Percentiles rank a stretch among this genome's conserved stretches.
Conservation (phyloP, 202 grass and related monocot genomes). For the Setaria viridis region DNA sequence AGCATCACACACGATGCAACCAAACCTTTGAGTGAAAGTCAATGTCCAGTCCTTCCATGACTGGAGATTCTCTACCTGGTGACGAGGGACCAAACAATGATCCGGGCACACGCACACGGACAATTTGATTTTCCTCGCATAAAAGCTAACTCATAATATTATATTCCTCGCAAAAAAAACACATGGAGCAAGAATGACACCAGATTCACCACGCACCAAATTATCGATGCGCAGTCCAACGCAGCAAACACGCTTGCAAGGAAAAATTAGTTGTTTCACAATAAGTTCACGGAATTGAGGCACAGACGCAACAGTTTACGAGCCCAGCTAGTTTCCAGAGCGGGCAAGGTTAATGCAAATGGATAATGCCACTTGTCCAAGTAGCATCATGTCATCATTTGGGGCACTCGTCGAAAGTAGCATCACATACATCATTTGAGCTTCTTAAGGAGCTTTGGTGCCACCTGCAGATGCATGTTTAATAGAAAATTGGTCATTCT, state of each 20-base stretch:
- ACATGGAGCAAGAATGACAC: background rate
- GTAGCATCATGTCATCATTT: too few relatives aligned
- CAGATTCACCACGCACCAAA: background rate
- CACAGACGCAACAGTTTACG: background rate
- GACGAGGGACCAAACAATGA: background rate
- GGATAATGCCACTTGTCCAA: background rate
- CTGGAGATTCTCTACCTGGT: background rate
- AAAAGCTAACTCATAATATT: background rate
- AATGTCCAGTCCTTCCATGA: too few relatives aligned
- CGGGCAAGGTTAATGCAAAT: background rate
- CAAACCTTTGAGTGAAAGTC: background rate
- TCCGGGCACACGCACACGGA: too few relatives aligned
- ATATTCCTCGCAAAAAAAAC: background rate
- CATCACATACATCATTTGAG: conserved; percentile 28
- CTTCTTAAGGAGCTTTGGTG: conserved; percentile 35
- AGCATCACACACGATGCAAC: background rate
- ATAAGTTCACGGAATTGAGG: conserved; percentile 25
- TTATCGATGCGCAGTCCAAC: background rate
- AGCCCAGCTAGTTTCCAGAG: background rate
- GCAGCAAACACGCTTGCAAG: background rate
- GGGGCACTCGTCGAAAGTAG: background rate
- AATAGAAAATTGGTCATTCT: background rate
- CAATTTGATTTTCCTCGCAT: background rate
- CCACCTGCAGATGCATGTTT: conserved; percentile 31
- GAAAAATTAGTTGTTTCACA: conserved; percentile 5